Evolutionary conservation across 306 rosid species (phyloP).

Genomic region (Hippophae tibetana): DNA sequence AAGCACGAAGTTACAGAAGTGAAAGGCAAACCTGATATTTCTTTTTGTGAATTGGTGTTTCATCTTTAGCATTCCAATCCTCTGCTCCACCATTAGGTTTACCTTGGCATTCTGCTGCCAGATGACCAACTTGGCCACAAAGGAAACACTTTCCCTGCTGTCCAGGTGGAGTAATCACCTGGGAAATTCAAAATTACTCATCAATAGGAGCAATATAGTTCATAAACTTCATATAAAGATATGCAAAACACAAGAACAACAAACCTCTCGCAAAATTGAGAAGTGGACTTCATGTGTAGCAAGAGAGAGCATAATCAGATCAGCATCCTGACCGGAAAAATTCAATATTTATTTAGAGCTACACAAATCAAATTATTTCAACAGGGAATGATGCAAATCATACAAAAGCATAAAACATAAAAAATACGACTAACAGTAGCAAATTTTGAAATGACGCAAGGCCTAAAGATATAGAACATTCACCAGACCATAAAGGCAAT

Average conservation of each 20-base stretch:
- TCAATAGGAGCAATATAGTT: constrained; percentile 21
- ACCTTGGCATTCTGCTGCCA: constrained; percentile 89
- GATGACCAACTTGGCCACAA: constrained; percentile 92
- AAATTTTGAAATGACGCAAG: constrained; percentile 7
- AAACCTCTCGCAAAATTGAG: constrained; percentile 91
- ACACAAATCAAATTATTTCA: not conserved
- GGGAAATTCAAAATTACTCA: constrained; percentile 24
- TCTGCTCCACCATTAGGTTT: constrained; percentile 40
- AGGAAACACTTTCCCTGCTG: constrained; percentile 81
- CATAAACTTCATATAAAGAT: constrained; percentile 15
- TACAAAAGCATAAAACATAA: not conserved
- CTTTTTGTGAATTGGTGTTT: constrained; percentile 79
- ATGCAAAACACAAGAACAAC: constrained; percentile 24
- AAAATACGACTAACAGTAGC: not conserved
- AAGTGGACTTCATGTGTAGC: constrained; percentile 97
- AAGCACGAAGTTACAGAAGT: constrained; percentile 15
- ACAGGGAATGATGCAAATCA: constrained; percentile 6
- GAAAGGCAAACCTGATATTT: constrained; percentile 74
- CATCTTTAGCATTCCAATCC: constrained; percentile 55
- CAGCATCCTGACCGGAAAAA: constrained; percentile 68
- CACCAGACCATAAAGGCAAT: constrained; percentile 92
- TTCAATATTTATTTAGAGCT: constrained; percentile 5
- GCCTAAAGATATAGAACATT: constrained; percentile 26
- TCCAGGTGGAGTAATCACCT: constrained; percentile 80
- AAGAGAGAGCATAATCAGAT: constrained; percentile 84